phyloP scores from a whole-genome alignment of 2,329 filamentous ascomycete species.

The Phyllosticta citriasiana region DNA sequence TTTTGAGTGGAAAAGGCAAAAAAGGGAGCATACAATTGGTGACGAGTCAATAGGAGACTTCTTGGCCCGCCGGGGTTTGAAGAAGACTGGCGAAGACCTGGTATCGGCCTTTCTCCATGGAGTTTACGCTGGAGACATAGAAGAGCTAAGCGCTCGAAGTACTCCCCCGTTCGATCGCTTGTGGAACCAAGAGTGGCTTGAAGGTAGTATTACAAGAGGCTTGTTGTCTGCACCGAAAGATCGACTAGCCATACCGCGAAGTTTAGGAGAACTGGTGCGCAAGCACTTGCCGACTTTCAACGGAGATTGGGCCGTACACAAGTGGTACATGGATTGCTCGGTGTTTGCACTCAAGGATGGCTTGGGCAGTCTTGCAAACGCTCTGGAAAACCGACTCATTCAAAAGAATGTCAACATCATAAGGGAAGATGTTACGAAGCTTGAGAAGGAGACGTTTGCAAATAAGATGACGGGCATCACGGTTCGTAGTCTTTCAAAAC shows the following conservation, averaged over 20 bases:
- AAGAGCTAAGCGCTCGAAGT: conserved; percentile 63
- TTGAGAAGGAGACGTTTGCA: conserved; percentile 22
- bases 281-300: too few relatives aligned
- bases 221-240: conserved; percentile 7
- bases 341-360: conserved; percentile 38
- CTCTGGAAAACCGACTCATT: conserved; percentile 19
- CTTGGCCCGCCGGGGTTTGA: conserved; percentile 43
- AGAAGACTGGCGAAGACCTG: conserved; percentile 57
- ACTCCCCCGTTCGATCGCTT: conserved; percentile 38
- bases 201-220: conserved; percentile 31
- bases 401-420: conserved; percentile 29
- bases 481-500: not conserved
- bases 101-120: conserved; percentile 71
- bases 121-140: conserved; percentile 84
- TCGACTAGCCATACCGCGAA: not conserved
- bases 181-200: conserved; percentile 39
- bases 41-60: conserved; percentile 69
- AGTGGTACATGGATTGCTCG: not conserved
- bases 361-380: conserved; percentile 29
- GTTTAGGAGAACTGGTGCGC: not conserved
- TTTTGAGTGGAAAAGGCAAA: conserved; percentile 20
- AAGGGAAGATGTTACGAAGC: conserved; percentile 34
- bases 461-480: not conserved
- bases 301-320: not conserved
- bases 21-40: conserved; percentile 12